Conservation (phyloP, 202 grass and related monocot species). For the Setaria viridis region DNA sequence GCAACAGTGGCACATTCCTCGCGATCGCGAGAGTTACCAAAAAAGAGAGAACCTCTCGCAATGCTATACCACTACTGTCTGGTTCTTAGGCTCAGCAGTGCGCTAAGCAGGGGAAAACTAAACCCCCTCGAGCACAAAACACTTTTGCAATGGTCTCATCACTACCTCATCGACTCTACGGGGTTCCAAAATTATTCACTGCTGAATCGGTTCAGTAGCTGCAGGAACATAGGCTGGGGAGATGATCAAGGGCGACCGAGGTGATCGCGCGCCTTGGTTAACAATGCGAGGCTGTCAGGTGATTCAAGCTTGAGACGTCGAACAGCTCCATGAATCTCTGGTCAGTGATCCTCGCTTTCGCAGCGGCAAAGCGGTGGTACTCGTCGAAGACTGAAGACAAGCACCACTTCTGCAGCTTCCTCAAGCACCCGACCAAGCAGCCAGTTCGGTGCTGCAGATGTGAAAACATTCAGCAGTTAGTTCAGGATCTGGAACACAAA, state of each 20-base stretch:
- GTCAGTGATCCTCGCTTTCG: conserved; percentile 85
- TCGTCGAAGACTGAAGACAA: conserved; percentile 82
- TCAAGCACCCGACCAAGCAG: conserved; percentile 83
- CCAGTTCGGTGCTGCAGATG: conserved; percentile 85
- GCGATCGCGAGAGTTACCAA: conserved; percentile 55
- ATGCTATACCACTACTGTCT: conserved; percentile 45
- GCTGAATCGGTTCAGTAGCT: conserved; percentile 41
- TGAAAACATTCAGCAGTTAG: conserved; percentile 18
- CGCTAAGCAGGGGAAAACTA: conserved; percentile 56
- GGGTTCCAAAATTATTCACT: conserved; percentile 63
- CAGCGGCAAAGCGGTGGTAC: conserved; percentile 82
- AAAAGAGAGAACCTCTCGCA: conserved; percentile 51
- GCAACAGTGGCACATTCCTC: conserved; percentile 55
- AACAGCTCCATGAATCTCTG: conserved; percentile 92
- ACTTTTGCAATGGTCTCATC: conserved; percentile 35
- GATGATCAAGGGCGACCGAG: background rate
- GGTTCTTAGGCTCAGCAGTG: conserved; percentile 40
- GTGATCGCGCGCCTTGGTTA: conserved; percentile 37
- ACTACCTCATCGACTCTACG: conserved; percentile 46
- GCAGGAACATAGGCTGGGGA: conserved; percentile 39
- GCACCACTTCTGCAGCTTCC: conserved; percentile 91
- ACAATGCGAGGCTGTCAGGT: conserved; percentile 52
- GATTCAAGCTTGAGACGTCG: conserved; percentile 76
- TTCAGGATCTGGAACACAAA: background rate
- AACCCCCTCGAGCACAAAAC: conserved; percentile 46